Conservation (phyloP, 208 protist species). For the Wallacemonas sp. region DNA sequence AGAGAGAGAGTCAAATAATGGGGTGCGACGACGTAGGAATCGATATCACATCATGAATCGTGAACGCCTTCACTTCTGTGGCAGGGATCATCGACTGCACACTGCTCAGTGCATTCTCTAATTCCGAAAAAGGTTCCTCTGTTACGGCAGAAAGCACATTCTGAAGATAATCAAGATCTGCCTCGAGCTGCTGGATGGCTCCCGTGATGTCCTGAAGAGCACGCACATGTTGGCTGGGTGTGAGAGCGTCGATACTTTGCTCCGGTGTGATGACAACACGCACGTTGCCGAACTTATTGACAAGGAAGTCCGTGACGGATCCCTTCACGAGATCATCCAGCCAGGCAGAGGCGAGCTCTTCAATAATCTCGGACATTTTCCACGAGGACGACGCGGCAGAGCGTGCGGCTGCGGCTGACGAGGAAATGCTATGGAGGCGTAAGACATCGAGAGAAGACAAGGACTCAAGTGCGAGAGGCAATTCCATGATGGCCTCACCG, state of each 20-base stretch:
- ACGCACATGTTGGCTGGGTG: background rate
- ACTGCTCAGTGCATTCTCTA: slow-evolving; percentile 38
- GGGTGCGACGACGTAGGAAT: too few relatives aligned
- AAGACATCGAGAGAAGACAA: slow-evolving; percentile 26
- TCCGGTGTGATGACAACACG: slow-evolving; percentile 16
- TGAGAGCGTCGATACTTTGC: background rate
- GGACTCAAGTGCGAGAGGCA: slow-evolving; percentile 68
- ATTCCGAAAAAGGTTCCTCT: slow-evolving; percentile 54
- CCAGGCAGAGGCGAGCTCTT: slow-evolving; percentile 60
- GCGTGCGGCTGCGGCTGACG: background rate
- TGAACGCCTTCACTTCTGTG: background rate
- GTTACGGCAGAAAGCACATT: slow-evolving; percentile 80
- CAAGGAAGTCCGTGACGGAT: slow-evolving; percentile 54
- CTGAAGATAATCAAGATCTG: slow-evolving; percentile 71
- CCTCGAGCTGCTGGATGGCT: slow-evolving; percentile 61
- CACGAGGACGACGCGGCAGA: background rate
- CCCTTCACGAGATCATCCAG: slow-evolving; percentile 60
- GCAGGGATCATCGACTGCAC: slow-evolving; percentile 34
- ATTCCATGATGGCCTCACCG: slow-evolving; percentile 83
- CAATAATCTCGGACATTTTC: slow-evolving; percentile 42
- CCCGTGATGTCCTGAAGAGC: slow-evolving; percentile 19
- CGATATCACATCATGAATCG: background rate
- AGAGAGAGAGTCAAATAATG: too few relatives aligned
- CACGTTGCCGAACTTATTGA: slow-evolving; percentile 47
- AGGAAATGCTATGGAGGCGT: background rate